phyloP scores from a whole-genome alignment of 2,329 filamentous ascomycete genomes.

The Cytospora schulzeri region DNA sequence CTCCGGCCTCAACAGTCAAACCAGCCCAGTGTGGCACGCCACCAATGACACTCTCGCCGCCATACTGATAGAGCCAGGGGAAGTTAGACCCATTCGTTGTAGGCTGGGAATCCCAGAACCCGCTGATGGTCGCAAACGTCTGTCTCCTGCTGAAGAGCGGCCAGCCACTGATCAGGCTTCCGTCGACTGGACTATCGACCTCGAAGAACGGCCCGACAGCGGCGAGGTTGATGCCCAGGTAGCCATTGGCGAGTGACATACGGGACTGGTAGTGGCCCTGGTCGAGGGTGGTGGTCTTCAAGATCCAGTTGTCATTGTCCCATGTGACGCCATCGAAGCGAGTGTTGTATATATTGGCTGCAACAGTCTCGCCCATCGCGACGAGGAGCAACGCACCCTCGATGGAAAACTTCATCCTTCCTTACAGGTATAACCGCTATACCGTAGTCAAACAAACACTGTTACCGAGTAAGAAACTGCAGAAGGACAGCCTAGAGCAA shows the following conservation, averaged over 20 bases:
- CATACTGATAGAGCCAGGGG: constrained; percentile 62
- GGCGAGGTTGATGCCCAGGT: constrained; percentile 35
- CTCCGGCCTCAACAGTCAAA: constrained; percentile 51
- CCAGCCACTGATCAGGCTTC: constrained; percentile 61
- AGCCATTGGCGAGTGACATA: constrained; percentile 37
- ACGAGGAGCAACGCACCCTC: background rate
- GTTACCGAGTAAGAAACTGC: background rate
- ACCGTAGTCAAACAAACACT: background rate
- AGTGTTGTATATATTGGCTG: constrained; percentile 29
- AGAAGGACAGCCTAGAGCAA: background rate
- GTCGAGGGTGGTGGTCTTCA: constrained; percentile 32
- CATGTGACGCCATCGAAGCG: constrained; percentile 34
- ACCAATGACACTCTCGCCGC: constrained; percentile 68
- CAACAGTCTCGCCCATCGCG: background rate
- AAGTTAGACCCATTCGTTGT: constrained; percentile 64
- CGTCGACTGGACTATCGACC: constrained; percentile 29
- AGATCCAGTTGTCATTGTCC: constrained; percentile 34
- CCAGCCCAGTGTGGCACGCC: constrained; percentile 66
- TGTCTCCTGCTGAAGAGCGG: constrained; percentile 65
- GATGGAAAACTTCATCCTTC: background rate
- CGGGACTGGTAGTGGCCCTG: constrained; percentile 35
- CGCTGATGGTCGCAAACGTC: constrained; percentile 67
- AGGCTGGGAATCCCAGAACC: constrained; percentile 65
- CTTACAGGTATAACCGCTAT: background rate
- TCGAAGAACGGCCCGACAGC: constrained; percentile 36